Base-by-base conservation (phyloP, 2,329 filamentous ascomycete species). In the Nakataea oryzae region DNA sequence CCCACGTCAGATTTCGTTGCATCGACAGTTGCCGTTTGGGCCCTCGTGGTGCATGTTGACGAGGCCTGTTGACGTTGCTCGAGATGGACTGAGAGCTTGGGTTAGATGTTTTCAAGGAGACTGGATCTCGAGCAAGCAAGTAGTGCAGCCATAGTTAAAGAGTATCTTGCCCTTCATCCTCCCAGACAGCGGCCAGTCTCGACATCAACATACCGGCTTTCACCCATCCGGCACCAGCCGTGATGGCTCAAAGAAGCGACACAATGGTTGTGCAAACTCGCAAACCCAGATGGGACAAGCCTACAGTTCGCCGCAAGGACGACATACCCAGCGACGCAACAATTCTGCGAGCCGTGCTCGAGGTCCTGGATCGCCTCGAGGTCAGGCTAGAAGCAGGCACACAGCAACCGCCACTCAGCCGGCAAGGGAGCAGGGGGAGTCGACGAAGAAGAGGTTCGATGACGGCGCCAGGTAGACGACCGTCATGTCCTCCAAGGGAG, bases 311-410 rank as follows among this genome's bases (percentile, higher is more conserved):
- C 24, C 41, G 41, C 41, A 50, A 50, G 6, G 41, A 50, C 41
- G 41, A n/a, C 6, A n/a, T n/a, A 7, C 21, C 24, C 21, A 50
- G 41, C 41, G 41, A 50, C 26, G 28, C 41, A 3, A 60, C 41
- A 11, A 27, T 60, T 12, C 27, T 60, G 27, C 24, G 30, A 7
- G 54, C 58, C 12, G 54, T 54, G 58, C 54, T 47, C 26, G 41
- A 60, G 27, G 41, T 60, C n/a, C 26, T 60, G n/a, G 58, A 60
- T 28, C 41, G 58, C 58, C 47, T 60, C 21, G 58, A 60, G 24
- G 28, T 54, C 17, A 54, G 58, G 58, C 26, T 60, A 6, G 58
- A 54, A 24, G 58, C 54, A 24, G 41, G 24, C 11, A 28, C 58
- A 11, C 41, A 60, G 58, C 58, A 60, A 27, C 47, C 41, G 7